Conservation (phyloP, 1,284 basidiomycete species). For the Marasmius tenuissimus region DNA sequence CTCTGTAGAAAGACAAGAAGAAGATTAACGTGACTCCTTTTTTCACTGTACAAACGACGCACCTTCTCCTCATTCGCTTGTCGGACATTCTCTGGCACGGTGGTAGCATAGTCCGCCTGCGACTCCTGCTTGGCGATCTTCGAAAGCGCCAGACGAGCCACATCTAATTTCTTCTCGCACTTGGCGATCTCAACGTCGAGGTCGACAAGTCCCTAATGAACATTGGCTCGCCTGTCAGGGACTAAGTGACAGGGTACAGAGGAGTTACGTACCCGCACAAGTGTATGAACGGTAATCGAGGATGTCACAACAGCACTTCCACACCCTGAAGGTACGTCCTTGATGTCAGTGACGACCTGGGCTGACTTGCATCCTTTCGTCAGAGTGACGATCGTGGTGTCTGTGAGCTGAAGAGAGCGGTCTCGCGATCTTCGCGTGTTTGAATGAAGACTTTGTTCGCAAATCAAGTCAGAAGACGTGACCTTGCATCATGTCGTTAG, state of each 20-base stretch:
- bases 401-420: constrained; percentile 70
- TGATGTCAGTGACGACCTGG: constrained; percentile 54
- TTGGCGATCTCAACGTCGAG: constrained; percentile 83
- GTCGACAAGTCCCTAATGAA: constrained; percentile 76
- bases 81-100: constrained; percentile 78
- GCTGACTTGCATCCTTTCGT: constrained; percentile 88
- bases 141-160: constrained; percentile 67
- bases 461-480: constrained; percentile 8
- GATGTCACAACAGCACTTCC: constrained; percentile 81
- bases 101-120: constrained; percentile 75
- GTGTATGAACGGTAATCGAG: constrained; percentile 76
- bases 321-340: constrained; percentile 84
- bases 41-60: constrained; percentile 23
- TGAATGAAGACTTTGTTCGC: constrained; percentile 75
- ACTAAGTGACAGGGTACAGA: too few relatives aligned
- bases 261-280: constrained; percentile 70
- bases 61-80: constrained; percentile 81
- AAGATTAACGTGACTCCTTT: neutral
- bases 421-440: constrained; percentile 63
- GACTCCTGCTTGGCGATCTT: constrained; percentile 78
- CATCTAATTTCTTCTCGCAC: constrained; percentile 82
- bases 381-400: constrained; percentile 75
- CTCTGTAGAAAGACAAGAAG: constrained; percentile 38
- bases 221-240: neutral
- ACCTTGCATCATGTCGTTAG: constrained; percentile 9